Base-by-base conservation (phyloP, 2,329 filamentous ascomycete genomes). In the Pseudogymnoascus sp. region DNA sequence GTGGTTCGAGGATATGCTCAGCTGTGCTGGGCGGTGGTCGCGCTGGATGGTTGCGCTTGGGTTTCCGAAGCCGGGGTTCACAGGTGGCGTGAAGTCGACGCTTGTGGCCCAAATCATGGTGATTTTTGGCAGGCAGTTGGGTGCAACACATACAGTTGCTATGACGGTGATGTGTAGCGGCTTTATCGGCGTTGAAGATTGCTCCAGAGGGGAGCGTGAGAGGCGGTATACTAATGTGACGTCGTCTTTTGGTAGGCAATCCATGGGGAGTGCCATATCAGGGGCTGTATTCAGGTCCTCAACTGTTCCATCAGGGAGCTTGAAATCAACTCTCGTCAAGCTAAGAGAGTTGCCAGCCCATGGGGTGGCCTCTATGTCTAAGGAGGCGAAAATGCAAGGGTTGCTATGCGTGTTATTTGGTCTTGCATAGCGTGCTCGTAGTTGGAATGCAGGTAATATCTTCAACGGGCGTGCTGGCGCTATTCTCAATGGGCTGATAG, bases 361-460 rank as follows among this genome's bases (percentile, higher is more conserved):
- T 6, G 86, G 81, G 0, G 88, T 89, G 64, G 90, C 86, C 73
- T 92, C 89, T 38, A 92, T 73, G 69, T 92, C 88, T 4, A 92
- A 76, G 59, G 89, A 83, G 7, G 87, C 87, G 63, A 92, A 81
- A 11, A 90, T 76, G 16, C 85, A 80, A 2, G 83, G 73, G 62
- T 81, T 84, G 8, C 62, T 66, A 6, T 84, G 76, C 2, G 85
- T 84, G 7, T 78, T 76, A 66, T 80, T 83, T 6, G 87, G 80
- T 63, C 85, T 81, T 3, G 87, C 86, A 71, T 91, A 91, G 57
- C 87, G 81, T 61, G 92, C 83, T 41, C 88, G 82, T 57, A 88
- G 87, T 70, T 91, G 88, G 9, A 91, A 77, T 2, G 86, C 84
- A 7, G 89, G 88, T 59, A 83, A 82, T 37, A 90, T 81, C 63